phyloP scores from a whole-genome alignment of 1,284 basidiomycete genomes.

The Cryptococcus amylolentus region DNA sequence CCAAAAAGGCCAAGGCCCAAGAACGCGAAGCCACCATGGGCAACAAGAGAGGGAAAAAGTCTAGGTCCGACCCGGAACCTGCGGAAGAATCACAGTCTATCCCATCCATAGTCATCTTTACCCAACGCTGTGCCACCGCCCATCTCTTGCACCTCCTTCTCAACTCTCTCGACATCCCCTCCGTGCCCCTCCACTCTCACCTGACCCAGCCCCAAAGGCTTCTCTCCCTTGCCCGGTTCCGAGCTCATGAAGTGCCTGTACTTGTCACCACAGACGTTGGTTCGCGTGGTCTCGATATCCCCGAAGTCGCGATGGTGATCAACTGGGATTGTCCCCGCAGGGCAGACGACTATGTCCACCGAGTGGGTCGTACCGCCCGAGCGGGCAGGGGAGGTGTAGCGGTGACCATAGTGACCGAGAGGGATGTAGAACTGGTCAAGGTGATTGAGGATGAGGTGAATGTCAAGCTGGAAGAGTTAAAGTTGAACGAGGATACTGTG shows the following conservation, averaged over 20 bases:
- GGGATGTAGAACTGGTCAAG: constrained; percentile 80
- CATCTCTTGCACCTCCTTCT: constrained; percentile 82
- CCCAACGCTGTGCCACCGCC: constrained; percentile 77
- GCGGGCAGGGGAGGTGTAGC: constrained; percentile 86
- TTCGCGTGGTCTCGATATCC: constrained; percentile 88
- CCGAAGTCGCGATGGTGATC: constrained; percentile 88
- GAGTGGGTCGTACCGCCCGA: constrained; percentile 79
- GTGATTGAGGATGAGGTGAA: constrained; percentile 79
- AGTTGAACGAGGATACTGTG: constrained; percentile 73
- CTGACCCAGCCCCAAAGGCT: constrained; percentile 83
- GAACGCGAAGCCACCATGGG: background rate
- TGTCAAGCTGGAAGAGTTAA: constrained; percentile 69
- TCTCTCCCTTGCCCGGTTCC: constrained; percentile 78
- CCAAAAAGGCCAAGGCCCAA: constrained; percentile 32
- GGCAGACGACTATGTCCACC: constrained; percentile 59
- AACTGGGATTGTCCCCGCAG: constrained; percentile 88
- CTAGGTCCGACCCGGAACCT: constrained; percentile 28
- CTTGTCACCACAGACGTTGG: constrained; percentile 94
- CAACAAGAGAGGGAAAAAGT: constrained; percentile 21
- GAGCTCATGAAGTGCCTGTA: constrained; percentile 81
- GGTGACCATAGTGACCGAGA: constrained; percentile 90
- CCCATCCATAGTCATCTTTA: constrained; percentile 93
- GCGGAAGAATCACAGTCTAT: constrained; percentile 56
- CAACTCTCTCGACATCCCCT: constrained; percentile 73
- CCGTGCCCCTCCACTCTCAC: constrained; percentile 86